Percentiles rank a stretch among this genome's conserved stretches.
These are phyloP conservation scores for Acarospora socialis DNA, from an alignment of 2,329 filamentous ascomycete genomes.

Conservation along the genomic window DNA sequence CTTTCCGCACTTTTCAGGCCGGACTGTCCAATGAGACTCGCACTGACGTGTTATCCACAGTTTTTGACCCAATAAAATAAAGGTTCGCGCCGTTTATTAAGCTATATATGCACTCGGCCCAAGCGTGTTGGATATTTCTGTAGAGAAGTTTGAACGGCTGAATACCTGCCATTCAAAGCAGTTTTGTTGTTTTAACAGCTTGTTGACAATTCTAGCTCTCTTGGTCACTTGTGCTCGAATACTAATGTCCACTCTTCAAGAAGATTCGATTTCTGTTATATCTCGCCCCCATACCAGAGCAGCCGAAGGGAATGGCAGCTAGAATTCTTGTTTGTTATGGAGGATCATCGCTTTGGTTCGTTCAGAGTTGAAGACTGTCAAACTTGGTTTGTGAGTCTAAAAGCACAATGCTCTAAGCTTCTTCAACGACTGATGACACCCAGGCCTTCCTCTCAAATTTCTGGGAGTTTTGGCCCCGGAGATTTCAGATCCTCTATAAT, in stretches of 20 bases:
- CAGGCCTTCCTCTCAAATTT: slow-evolving; percentile 30
- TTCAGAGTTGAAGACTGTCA: slow-evolving; percentile 27
- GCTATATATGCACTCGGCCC: too few relatives aligned
- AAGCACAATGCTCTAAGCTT: slow-evolving; percentile 3
- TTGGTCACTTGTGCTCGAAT: slow-evolving; percentile 32
- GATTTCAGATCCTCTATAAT: slow-evolving; percentile 25
- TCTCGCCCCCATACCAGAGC: slow-evolving; percentile 1
- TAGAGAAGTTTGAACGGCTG: too few relatives aligned
- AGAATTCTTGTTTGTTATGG: slow-evolving; percentile 25
- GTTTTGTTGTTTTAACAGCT: too few relatives aligned
- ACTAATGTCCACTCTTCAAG: slow-evolving; percentile 21
- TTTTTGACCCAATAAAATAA: too few relatives aligned
- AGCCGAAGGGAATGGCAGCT: slow-evolving; percentile 1
- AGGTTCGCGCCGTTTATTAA: too few relatives aligned
- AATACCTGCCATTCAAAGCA: too few relatives aligned
- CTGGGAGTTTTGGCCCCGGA: slow-evolving; percentile 29
- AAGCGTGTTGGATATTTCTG: too few relatives aligned
- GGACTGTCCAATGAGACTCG: too few relatives aligned
- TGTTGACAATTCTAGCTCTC: slow-evolving; percentile 18
- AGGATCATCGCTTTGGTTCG: slow-evolving; percentile 25
- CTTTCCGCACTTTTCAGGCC: too few relatives aligned
- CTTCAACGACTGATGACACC: not conserved
- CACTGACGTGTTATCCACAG: too few relatives aligned
- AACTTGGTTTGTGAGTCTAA: slow-evolving; percentile 33
- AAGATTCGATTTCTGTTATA: slow-evolving; percentile 20